Percentiles rank a stretch among this genome's conserved stretches.
Conservation (phyloP, 2,329 filamentous ascomycete genomes). For the Colletotrichum ledebouriae region DNA sequence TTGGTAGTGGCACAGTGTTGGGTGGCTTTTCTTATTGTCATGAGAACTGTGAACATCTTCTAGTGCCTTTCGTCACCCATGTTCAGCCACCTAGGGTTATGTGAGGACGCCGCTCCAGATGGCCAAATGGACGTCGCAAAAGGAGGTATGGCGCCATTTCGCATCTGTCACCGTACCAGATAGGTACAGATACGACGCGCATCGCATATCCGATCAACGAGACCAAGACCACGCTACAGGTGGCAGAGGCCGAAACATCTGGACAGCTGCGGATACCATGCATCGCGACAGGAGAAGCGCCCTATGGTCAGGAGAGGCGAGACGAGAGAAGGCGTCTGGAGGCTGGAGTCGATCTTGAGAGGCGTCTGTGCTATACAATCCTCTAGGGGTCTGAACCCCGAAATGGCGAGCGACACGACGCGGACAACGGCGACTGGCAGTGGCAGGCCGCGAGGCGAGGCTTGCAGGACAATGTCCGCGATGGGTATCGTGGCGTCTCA, state of each 20-base stretch:
- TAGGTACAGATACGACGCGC: conserved; percentile 16
- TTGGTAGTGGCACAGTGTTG: conserved; percentile 35
- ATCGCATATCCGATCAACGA: conserved; percentile 5
- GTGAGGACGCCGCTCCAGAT: not conserved
- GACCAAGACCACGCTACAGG: conserved; percentile 21
- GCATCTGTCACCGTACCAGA: not conserved
- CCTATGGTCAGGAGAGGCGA: not conserved
- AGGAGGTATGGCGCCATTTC: conserved; percentile 16
- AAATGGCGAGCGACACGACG: conserved; percentile 17
- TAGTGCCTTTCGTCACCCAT: no score
- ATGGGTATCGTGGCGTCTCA: not conserved
- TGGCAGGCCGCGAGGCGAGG: conserved; percentile 3
- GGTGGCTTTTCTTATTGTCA: conserved; percentile 41
- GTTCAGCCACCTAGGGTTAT: no score
- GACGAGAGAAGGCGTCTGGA: not conserved
- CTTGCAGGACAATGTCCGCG: conserved; percentile 1
- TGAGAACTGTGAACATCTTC: not conserved
- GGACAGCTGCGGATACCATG: conserved; percentile 5
- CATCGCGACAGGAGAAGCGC: conserved; percentile 21
- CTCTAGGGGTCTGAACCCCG: conserved; percentile 1
- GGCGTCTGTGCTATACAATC: conserved; percentile 25
- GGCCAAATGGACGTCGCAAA: not conserved
- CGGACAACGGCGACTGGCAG: conserved; percentile 28
- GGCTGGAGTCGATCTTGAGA: not conserved
- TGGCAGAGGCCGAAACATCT: conserved; percentile 24